Evolutionary conservation across 495 filamentous ascomycete genomes (phyloP).

Genomic region (Lophiostoma macrostomum): DNA sequence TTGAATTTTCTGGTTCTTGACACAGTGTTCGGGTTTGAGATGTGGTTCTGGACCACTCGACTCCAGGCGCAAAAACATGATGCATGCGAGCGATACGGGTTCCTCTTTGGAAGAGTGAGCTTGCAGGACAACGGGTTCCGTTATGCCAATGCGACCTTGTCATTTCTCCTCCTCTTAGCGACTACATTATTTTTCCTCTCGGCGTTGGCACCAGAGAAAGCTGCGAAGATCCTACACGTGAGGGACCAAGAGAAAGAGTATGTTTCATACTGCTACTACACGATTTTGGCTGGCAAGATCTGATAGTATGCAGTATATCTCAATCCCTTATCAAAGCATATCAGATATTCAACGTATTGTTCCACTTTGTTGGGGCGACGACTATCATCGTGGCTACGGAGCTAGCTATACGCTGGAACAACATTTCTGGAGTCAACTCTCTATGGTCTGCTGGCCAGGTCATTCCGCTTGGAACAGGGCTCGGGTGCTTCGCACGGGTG

Average conservation of each 20-base stretch:
- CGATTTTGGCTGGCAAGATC: not conserved
- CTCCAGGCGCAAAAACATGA: not conserved
- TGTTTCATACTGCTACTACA: not conserved
- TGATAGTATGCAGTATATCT: not conserved
- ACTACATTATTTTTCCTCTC: not conserved
- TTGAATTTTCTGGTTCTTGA: not conserved
- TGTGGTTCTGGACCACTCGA: conserved; percentile 13
- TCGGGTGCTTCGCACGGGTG: not conserved
- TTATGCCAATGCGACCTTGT: not conserved
- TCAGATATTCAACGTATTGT: conserved; percentile 2
- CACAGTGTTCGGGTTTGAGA: conserved; percentile 6
- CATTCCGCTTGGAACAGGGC: conserved; percentile 1
- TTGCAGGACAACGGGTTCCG: not conserved
- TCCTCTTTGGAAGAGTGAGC: conserved; percentile 2
- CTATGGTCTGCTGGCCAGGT: conserved; percentile 9
- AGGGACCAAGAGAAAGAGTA: not conserved
- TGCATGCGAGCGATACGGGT: conserved; percentile 4
- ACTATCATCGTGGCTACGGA: conserved; percentile 12
- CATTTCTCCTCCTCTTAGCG: not conserved
- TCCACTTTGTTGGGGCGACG: conserved; percentile 1
- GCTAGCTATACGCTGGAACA: conserved; percentile 16
- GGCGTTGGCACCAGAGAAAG: not conserved
- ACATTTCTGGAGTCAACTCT: conserved; percentile 2
- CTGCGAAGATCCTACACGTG: not conserved
- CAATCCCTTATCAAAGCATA: not conserved